phyloP scores from a whole-genome alignment of 768 basidiomycete genomes.

The Lactarius psammicola region DNA sequence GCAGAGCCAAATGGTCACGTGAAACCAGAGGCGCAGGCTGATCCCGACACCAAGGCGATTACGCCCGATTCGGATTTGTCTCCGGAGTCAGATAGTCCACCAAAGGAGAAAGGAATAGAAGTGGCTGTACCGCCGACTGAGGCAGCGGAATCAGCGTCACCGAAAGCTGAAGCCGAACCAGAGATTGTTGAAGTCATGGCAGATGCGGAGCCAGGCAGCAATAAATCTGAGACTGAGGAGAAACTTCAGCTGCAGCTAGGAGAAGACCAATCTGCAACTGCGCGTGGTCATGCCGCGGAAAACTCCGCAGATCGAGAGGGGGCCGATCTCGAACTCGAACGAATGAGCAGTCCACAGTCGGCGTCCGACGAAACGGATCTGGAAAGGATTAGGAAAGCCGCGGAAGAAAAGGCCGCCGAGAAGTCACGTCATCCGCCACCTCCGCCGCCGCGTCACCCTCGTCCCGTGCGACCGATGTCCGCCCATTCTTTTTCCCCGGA shows the following conservation, averaged over 20 bases:
- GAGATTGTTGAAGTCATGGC: not conserved
- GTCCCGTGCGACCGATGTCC: conserved; percentile 7
- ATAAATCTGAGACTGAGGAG: conserved; percentile 5
- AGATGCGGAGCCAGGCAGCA: not conserved
- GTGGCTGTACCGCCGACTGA: not conserved
- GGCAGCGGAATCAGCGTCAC: not conserved
- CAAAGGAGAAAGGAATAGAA: not conserved
- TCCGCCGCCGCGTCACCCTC: conserved; percentile 25
- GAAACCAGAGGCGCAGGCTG: not conserved
- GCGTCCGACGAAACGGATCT: not conserved
- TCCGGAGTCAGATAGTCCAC: not conserved
- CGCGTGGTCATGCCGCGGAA: not conserved
- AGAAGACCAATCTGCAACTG: not conserved
- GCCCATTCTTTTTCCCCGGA: not conserved
- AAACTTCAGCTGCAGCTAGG: not conserved
- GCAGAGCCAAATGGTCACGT: conserved; percentile 13
- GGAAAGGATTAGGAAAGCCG: not conserved
- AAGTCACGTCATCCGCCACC: conserved; percentile 6
- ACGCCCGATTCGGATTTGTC: not conserved
- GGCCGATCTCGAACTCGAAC: not conserved
- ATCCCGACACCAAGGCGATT: not conserved
- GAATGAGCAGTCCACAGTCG: not conserved
- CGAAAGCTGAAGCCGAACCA: not conserved
- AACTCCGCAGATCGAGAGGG: not conserved
- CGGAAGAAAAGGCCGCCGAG: not conserved